Evolutionary conservation across 2,329 filamentous ascomycete species (phyloP).

Genomic region (Aspergillus intermedius): DNA sequence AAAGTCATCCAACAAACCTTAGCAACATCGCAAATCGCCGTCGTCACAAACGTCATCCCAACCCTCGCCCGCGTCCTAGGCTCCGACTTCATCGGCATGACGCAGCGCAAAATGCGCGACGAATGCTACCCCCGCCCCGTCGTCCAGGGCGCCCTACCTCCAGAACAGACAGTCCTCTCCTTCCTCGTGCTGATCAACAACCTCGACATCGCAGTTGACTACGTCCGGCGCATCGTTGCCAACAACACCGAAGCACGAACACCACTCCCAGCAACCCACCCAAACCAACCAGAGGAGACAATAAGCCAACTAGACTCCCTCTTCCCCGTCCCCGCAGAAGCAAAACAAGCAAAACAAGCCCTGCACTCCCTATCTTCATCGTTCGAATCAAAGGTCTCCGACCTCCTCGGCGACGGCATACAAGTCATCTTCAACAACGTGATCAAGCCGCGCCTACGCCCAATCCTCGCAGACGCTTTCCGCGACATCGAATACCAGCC

Average conservation of each 20-base stretch:
- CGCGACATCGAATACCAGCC: constrained; percentile 82
- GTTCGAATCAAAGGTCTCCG: constrained; percentile 71
- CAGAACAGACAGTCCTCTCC: constrained; percentile 78
- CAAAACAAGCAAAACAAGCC: constrained; percentile 59
- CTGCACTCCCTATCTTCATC: constrained; percentile 63
- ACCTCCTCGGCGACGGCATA: constrained; percentile 77
- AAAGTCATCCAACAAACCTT: constrained; percentile 81
- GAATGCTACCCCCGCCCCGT: constrained; percentile 81
- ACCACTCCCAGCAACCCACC: constrained; percentile 5
- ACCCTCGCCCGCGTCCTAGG: constrained; percentile 73
- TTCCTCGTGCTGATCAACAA: constrained; percentile 96
- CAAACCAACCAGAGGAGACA: constrained; percentile 16
- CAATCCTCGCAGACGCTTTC: constrained; percentile 81
- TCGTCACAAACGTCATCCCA: constrained; percentile 71
- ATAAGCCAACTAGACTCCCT: constrained; percentile 48
- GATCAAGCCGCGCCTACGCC: constrained; percentile 74
- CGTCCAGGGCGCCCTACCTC: constrained; percentile 72
- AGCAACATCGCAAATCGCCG: constrained; percentile 73
- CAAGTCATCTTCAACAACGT: constrained; percentile 83
- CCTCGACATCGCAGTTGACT: constrained; percentile 85
- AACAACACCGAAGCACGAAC: constrained; percentile 50
- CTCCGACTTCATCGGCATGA: constrained; percentile 91
- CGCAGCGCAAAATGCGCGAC: constrained; percentile 95
- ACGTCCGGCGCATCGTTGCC: constrained; percentile 77
- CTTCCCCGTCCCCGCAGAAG: constrained; percentile 77